These are phyloP conservation scores for Astragalus glycyphyllos DNA, from an alignment of 306 rosid genomes.

Conservation along the genomic window DNA sequence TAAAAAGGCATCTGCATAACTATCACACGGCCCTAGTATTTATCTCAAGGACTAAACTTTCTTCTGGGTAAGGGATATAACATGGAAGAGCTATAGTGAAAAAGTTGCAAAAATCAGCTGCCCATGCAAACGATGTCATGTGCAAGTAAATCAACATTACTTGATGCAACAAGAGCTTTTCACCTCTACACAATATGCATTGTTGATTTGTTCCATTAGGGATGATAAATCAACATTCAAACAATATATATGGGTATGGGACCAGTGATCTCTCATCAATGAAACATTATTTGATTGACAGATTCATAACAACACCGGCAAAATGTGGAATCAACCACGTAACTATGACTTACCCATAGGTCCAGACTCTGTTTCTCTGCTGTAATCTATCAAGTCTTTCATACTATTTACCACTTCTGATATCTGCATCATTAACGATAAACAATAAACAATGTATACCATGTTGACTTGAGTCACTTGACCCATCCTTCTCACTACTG, in stretches of 20 bases:
- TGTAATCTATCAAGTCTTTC: slow-evolving; percentile 98
- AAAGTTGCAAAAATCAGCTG: slow-evolving; percentile 10
- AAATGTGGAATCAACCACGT: slow-evolving; percentile 23
- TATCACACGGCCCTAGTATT: not conserved
- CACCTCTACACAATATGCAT: not conserved
- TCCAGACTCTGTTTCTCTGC: slow-evolving; percentile 86
- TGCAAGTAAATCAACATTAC: not conserved
- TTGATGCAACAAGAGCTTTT: slow-evolving; percentile 11
- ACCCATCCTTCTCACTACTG: not conserved
- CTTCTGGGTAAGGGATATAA: slow-evolving; percentile 11
- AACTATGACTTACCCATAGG: slow-evolving; percentile 83
- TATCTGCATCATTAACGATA: slow-evolving; percentile 64
- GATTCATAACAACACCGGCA: slow-evolving; percentile 7
- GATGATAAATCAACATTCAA: slow-evolving; percentile 16
- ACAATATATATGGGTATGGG: not conserved
- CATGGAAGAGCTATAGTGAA: not conserved
- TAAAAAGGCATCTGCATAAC: not conserved
- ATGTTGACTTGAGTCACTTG: not conserved
- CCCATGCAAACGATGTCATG: slow-evolving; percentile 20
- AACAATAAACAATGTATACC: slow-evolving; percentile 24
- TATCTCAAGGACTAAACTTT: slow-evolving; percentile 22
- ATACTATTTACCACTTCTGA: slow-evolving; percentile 98
- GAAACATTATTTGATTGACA: slow-evolving; percentile 5
- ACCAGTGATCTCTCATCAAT: not conserved
- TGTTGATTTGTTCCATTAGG: not conserved